Base-by-base conservation (phyloP, 805 yeast genomes). In the Candida coleopterorum region DNA sequence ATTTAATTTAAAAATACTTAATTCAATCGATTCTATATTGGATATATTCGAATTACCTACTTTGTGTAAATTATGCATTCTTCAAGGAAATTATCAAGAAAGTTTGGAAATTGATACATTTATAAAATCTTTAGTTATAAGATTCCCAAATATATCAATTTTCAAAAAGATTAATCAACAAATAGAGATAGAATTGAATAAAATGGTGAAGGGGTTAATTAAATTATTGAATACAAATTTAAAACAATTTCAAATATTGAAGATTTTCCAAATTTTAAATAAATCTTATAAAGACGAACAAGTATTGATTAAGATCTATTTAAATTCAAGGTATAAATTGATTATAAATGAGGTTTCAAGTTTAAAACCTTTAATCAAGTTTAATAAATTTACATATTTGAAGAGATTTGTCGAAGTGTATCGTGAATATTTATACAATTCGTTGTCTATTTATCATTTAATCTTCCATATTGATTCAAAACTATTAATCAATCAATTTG, bases 11-110 rank as follows among this genome's bases (percentile, higher is more conserved):
- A 29, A 29, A 6, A 5, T 38, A 24, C 26, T 25, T 9, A 28
- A 21, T 18, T 11, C 39, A 32, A 72, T 87, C 50, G 88, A 81
- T 43, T 75, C 79, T 26, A 68, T 89, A 9, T 72, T 82, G 42
- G 95, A 85, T 48, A 72, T 89, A 8, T 64, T 90, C 46, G 95
- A 86, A 51, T 62, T 93, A 23, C 97, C 98, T 1, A 72, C 94
- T 2, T 56, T 90, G 32, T 79, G 90, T 23, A 72, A 79, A 32
- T 78, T 89, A n/a, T 86, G 97, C 58, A 85, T 89, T 9, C 70
- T 77, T 32, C 81, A 83, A 32, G 96, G 96, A 0, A 85, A 84
- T 50, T 93, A 89, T 53, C 83, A 87, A 23, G 95, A 88, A 50
- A 88, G 96, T 8, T 72, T 90, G 24, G 95, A 90, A 54, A 74